phyloP scores from a whole-genome alignment of 768 basidiomycete genomes.

The Daedaleopsis sinensis region DNA sequence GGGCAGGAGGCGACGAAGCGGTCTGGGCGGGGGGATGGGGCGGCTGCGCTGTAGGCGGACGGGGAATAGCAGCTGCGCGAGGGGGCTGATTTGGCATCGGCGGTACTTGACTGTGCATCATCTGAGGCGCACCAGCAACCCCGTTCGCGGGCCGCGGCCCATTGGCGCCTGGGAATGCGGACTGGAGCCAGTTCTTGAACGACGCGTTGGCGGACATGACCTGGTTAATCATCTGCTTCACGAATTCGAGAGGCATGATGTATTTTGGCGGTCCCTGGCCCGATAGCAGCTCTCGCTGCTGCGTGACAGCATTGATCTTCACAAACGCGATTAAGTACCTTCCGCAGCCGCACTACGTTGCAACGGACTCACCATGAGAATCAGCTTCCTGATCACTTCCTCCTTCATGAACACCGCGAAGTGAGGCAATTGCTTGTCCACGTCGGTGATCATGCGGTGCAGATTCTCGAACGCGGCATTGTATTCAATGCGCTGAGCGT shows the following conservation, averaged over 20 bases:
- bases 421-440: conserved; percentile 54
- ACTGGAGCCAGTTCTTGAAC: conserved; percentile 31
- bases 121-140: conserved; percentile 4
- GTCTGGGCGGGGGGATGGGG: conserved; percentile 34
- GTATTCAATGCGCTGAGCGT: conserved; percentile 59
- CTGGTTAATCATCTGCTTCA: conserved; percentile 44
- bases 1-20: conserved; percentile 21
- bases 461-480: conserved; percentile 52
- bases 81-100: conserved; percentile 6
- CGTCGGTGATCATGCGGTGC: conserved; percentile 45
- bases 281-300: conserved; percentile 41
- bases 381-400: conserved; percentile 49
- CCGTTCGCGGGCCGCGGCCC: neutral
- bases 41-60: conserved; percentile 10
- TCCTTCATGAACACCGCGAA: conserved; percentile 51
- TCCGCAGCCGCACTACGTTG: neutral
- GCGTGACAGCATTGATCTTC: conserved; percentile 32
- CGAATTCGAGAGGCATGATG: conserved; percentile 34
- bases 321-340: neutral
- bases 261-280: conserved; percentile 31
- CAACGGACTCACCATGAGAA: conserved; percentile 53
- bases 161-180: neutral
- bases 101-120: neutral
- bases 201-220: conserved; percentile 44
- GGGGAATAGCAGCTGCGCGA: conserved; percentile 2